Evolutionary conservation across 1,139 yeast genomes (phyloP), one percentile per base, ranked within the genome.

Genomic region (Hanseniaspora gamundiae): DNA sequence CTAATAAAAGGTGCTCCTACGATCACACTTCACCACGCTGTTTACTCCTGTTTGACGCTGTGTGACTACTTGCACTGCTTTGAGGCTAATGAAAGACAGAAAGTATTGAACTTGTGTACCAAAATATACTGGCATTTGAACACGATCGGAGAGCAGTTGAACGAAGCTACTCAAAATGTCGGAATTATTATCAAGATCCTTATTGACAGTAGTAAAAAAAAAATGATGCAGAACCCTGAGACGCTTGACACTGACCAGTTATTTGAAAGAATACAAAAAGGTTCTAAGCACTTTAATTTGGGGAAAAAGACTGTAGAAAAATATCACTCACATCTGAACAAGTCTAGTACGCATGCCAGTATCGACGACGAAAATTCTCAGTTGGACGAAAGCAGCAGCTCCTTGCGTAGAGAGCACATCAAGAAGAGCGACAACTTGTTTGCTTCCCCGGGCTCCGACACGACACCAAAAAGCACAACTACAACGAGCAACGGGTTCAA

Each of bases 111-210:
- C 46, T 53, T 71, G 19, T 71, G 76, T 40, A 67, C 76, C 0
- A 63, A 65, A 45, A 68, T 71, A 7, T 74, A 74, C 50, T 74
- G 78, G 78, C 74, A 71, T 50, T 55, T 74, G 48, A 72, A 70
- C 48, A 68, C 72, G 27, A 68, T 71, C 46, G 78, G 78, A 2
- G 76, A 72, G 48, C 67, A 67, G 47, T 64, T 67, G 49, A 72
- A 73, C 48, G 78, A 73, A 52, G 75, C 75, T 5, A 73, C 77
- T 0, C 75, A 71, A 47, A 71, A 76, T 4, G 74, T 74, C 38
- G 77, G 78, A 1, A 66, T 66, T 42, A 70, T 74, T 41, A 69
- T 74, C 40, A 69, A 69, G 50, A 65, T 69, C 30, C 56, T 74
- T 24, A 71, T 73, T 24, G 77, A 73, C 43, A 55, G 62, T 5